Conservation (phyloP, 768 basidiomycete species). For the Hortiboletus flavorubellus region DNA sequence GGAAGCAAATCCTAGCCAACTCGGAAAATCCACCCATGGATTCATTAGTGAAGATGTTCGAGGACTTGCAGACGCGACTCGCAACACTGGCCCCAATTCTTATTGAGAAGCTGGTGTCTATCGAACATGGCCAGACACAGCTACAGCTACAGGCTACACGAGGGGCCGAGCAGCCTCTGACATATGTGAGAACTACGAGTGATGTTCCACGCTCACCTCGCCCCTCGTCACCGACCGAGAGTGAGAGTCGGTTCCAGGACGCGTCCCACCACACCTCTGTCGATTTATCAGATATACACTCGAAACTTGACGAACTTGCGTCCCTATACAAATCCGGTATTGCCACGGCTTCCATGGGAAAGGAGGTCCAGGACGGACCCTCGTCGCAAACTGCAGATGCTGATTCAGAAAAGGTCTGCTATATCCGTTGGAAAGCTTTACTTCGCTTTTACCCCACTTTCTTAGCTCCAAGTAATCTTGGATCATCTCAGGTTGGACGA, state of each 20-base stretch:
- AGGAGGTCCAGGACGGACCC: not conserved
- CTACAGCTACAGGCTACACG: conserved; percentile 15
- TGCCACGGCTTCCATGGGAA: not conserved
- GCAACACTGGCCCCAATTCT: conserved; percentile 37
- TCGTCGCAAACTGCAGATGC: conserved; percentile 1
- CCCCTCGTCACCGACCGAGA: not conserved
- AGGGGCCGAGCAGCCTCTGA: not conserved
- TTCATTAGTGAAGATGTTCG: conserved; percentile 33
- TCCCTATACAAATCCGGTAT: conserved; percentile 15
- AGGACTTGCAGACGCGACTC: conserved; percentile 40
- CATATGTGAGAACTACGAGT: not conserved
- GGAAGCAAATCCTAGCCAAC: conserved; percentile 8
- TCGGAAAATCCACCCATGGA: conserved; percentile 14
- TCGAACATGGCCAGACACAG: conserved; percentile 26
- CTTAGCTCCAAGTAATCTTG: conserved; percentile 44
- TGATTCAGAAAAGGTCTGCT: conserved; percentile 21
- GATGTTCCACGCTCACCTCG: conserved; percentile 11
- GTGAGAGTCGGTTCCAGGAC: not conserved
- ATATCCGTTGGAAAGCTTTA: not conserved
- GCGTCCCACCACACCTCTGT: not conserved
- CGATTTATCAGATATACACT: conserved; percentile 30
- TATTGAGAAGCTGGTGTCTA: conserved; percentile 30
- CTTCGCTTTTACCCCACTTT: not conserved
- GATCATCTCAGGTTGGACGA: conserved; percentile 46
- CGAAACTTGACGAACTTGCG: conserved; percentile 39